Evolutionary conservation across 139 green algal species (phyloP).

Genomic region (Edaphochlamys debaryana): DNA sequence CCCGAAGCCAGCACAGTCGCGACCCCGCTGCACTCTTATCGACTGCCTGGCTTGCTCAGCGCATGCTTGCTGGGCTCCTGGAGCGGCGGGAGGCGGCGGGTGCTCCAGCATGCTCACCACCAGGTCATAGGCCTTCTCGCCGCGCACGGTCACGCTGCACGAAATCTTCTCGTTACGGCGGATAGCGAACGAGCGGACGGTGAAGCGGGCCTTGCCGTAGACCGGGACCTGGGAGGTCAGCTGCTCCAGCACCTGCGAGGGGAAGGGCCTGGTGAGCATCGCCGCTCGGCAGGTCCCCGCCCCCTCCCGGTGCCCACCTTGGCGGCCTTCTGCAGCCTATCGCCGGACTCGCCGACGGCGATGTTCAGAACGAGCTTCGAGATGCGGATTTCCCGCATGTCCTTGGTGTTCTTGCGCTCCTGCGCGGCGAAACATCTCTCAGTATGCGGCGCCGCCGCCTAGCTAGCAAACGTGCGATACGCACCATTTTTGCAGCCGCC

Average conservation of each 20-base stretch:
- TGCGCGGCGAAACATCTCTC: constrained; percentile 15
- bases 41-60: too few relatives aligned
- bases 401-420: constrained; percentile 87
- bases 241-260: constrained; percentile 96
- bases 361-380: constrained; percentile 99
- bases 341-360: constrained; percentile 96
- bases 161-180: constrained; percentile 99
- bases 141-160: constrained; percentile 94
- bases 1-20: too few relatives aligned
- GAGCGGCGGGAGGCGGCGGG: too few relatives aligned
- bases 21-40: too few relatives aligned
- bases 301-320: constrained; percentile 89
- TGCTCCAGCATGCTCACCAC: constrained; percentile 82
- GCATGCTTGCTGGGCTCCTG: too few relatives aligned
- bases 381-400: constrained; percentile 98
- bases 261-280: background rate
- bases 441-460: constrained; percentile 18
- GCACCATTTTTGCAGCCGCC: constrained; percentile 41
- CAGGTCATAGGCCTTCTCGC: constrained; percentile 99
- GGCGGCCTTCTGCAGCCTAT: constrained; percentile 98
- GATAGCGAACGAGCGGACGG: constrained; percentile 97
- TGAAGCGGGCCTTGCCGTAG: constrained; percentile 98
- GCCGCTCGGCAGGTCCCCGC: background rate
- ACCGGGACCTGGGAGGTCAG: constrained; percentile 98
- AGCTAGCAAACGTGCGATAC: background rate